These are phyloP conservation scores for Astrothelium macrocarpum DNA, from an alignment of 495 filamentous ascomycete genomes.

Conservation along the genomic window DNA sequence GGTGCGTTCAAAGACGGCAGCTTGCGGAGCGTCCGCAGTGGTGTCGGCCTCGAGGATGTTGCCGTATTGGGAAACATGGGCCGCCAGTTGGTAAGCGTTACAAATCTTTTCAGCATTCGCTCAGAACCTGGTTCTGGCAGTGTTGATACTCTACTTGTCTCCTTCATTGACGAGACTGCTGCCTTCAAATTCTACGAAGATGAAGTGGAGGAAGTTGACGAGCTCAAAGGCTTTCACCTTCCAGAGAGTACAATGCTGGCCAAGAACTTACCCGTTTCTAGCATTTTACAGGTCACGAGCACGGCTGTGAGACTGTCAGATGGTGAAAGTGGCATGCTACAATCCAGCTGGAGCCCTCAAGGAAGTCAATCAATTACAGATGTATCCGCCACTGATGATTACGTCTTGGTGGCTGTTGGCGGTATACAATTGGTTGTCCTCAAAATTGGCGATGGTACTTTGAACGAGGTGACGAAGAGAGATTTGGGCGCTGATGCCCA, in stretches of 20 bases:
- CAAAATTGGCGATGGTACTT: conserved; percentile 38
- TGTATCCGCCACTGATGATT: conserved; percentile 60
- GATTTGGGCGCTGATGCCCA: conserved; percentile 49
- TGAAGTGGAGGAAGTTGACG: conserved; percentile 75
- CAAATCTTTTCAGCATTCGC: conserved; percentile 56
- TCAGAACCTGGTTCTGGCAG: conserved; percentile 38
- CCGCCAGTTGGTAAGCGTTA: conserved; percentile 40
- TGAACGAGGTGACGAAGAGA: neutral
- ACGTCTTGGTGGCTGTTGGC: conserved; percentile 61
- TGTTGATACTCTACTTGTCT: conserved; percentile 65
- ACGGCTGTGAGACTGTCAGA: conserved; percentile 54
- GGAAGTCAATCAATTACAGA: conserved; percentile 57
- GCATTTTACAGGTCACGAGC: conserved; percentile 70
- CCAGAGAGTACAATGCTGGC: conserved; percentile 65
- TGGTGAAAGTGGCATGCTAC: conserved; percentile 55
- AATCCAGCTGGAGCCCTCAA: conserved; percentile 57
- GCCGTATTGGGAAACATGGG: conserved; percentile 73
- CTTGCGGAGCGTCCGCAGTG: conserved; percentile 78
- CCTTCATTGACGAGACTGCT: conserved; percentile 75
- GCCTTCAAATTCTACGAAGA: conserved; percentile 65
- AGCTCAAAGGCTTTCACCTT: conserved; percentile 59
- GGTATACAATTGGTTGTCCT: conserved; percentile 60
- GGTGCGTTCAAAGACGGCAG: conserved; percentile 81
- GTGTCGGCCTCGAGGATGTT: conserved; percentile 84
- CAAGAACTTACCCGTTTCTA: conserved; percentile 43